A percentile compares a stretch with the other conserved stretches of the same genome.
These are phyloP conservation scores for Pelagophyceae sp. DNA, from an alignment of 352 stramenopile genomes.

Conservation along the genomic window DNA sequence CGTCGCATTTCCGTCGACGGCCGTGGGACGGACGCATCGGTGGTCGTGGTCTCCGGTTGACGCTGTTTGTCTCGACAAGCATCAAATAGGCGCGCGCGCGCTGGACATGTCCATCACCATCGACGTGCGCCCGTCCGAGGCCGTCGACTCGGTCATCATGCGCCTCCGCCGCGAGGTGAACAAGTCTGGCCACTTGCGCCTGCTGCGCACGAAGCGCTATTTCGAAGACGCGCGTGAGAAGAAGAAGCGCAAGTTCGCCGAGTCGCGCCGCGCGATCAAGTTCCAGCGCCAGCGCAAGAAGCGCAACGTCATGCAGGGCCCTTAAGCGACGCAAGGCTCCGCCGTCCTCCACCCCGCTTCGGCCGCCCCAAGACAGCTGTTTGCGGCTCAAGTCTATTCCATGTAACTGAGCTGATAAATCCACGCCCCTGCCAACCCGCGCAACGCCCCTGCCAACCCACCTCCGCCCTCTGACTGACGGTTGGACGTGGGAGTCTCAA, in stretches of 20 bases:
- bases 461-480: no score
- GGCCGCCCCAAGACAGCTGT: no score
- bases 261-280: not conserved
- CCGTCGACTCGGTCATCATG: conserved; percentile 18
- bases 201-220: not conserved
- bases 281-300: conserved; percentile 13
- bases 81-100: no score
- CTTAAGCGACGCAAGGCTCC: not conserved
- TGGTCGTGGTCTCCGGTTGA: no score
- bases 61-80: not conserved
- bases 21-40: no score
- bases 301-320: not conserved
- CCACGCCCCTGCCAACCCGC: no score
- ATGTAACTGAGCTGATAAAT: no score
- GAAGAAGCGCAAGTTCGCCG: conserved; percentile 19
- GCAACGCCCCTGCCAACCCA: no score
- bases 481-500: no score
- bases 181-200: conserved; percentile 17
- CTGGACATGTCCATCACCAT: not conserved
- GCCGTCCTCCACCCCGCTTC: no score
- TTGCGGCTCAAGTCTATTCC: no score
- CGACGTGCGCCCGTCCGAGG: not conserved
- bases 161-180: conserved; percentile 17
- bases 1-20: no score
- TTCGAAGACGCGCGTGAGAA: conserved; percentile 17